phyloP scores from a whole-genome alignment of 768 basidiomycete genomes.

The Lactarius psammicola region DNA sequence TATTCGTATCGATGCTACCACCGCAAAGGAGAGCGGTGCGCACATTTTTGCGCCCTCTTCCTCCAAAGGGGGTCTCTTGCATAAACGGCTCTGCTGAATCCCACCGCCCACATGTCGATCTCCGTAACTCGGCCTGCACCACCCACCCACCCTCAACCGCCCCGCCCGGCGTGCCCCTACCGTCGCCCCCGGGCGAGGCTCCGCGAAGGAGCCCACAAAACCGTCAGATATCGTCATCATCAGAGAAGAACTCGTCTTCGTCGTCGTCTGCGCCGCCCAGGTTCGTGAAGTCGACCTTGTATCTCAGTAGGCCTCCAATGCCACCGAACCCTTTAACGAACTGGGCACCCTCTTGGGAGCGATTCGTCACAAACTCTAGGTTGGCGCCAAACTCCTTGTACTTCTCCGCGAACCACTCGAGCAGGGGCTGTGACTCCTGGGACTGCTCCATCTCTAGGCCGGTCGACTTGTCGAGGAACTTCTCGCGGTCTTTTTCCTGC shows the following conservation, averaged over 20 bases:
- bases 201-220: conserved; percentile 75
- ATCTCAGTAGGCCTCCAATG: conserved; percentile 91
- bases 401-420: conserved; percentile 99
- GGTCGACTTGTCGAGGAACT: conserved; percentile 94
- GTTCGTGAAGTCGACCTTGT: conserved; percentile 95
- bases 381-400: conserved; percentile 97
- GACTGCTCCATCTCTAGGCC: conserved; percentile 93
- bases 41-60: conserved; percentile 3
- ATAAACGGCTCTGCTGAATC: not conserved
- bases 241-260: conserved; percentile 78
- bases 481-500: conserved; percentile 90
- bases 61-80: conserved; percentile 9
- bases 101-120: conserved; percentile 6
- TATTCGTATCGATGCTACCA: conserved; percentile 10
- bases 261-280: conserved; percentile 73
- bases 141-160: conserved; percentile 39
- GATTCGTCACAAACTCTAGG: conserved; percentile 94
- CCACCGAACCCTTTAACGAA: conserved; percentile 99
- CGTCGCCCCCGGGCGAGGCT: conserved; percentile 57
- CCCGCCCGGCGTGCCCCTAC: conserved; percentile 64
- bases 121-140: conserved; percentile 2
- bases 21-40: conserved; percentile 5
- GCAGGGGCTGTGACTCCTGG: conserved; percentile 75
- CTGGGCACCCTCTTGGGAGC: conserved; percentile 95
- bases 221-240: conserved; percentile 81